Percentiles rank a stretch among this genome's conserved stretches.
These are phyloP conservation scores for Lipomyces chichibuensis DNA, from an alignment of 805 yeast species.

Conservation along the genomic window DNA sequence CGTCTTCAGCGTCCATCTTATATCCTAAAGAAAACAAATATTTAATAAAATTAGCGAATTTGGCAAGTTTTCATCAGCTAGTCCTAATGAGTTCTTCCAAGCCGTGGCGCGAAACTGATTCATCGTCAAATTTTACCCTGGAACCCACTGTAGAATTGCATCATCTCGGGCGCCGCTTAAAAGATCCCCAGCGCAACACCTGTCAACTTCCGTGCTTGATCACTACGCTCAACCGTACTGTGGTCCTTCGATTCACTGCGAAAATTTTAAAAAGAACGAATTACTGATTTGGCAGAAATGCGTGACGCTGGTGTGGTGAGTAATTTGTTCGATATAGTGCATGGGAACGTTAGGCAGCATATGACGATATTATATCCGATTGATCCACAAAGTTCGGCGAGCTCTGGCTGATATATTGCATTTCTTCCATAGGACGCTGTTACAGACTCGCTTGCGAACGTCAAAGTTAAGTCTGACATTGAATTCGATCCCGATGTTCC, in stretches of 20 bases:
- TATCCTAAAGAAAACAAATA: background rate
- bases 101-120: background rate
- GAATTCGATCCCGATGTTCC: conserved; percentile 20
- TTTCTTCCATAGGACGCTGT: conserved; percentile 14
- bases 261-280: background rate
- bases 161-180: background rate
- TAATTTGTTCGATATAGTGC: background rate
- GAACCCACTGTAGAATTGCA: too few relatives aligned
- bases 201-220: background rate
- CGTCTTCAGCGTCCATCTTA: conserved; percentile 26
- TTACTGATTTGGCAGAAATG: background rate
- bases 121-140: background rate
- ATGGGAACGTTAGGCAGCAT: background rate
- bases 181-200: background rate
- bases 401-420: background rate
- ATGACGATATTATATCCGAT: background rate
- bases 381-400: background rate
- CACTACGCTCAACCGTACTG: background rate
- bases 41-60: background rate
- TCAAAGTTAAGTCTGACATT: conserved; percentile 19
- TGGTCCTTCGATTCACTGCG: background rate
- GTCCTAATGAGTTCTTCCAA: background rate
- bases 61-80: background rate
- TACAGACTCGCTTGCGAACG: conserved; percentile 19
- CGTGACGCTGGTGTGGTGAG: background rate